Conservation (phyloP, 2,329 filamentous ascomycete genomes). For the Amauroascus verrucosus region DNA sequence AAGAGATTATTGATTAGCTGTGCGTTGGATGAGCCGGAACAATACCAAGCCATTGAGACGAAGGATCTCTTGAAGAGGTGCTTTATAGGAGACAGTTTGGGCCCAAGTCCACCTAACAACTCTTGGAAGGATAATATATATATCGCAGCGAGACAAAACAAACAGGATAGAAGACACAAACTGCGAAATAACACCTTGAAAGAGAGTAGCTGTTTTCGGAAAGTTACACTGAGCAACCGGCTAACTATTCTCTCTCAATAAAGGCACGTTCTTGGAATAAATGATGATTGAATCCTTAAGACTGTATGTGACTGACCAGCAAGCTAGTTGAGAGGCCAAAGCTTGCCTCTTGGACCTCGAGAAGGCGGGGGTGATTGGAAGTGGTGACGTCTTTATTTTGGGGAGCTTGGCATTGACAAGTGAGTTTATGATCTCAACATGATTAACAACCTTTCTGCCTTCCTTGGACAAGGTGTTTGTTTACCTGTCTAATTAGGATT, state of each 20-base stretch:
- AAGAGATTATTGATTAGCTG: constrained; percentile 70
- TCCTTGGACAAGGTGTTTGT: too few relatives aligned
- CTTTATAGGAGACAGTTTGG: not conserved
- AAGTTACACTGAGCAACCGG: too few relatives aligned
- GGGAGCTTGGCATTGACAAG: not conserved
- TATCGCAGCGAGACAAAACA: not conserved
- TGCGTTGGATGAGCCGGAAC: constrained; percentile 62
- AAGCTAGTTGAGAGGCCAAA: too few relatives aligned
- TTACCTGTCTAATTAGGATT: too few relatives aligned
- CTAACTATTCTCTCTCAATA: too few relatives aligned
- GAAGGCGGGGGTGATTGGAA: not conserved
- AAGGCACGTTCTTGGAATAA: too few relatives aligned
- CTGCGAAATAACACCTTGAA: not conserved
- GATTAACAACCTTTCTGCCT: not conserved
- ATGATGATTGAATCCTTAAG: too few relatives aligned
- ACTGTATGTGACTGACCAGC: too few relatives aligned
- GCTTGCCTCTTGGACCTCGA: not conserved
- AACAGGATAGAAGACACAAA: not conserved
- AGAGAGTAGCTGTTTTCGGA: not conserved
- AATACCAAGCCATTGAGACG: constrained; percentile 75
- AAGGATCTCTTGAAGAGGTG: not conserved
- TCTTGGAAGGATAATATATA: not conserved
- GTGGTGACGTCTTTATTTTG: not conserved
- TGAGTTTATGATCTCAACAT: not conserved
- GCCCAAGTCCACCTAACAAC: not conserved